phyloP scores from a whole-genome alignment of 305 asterid genomes.

The Stenogyne calaminthoides region DNA sequence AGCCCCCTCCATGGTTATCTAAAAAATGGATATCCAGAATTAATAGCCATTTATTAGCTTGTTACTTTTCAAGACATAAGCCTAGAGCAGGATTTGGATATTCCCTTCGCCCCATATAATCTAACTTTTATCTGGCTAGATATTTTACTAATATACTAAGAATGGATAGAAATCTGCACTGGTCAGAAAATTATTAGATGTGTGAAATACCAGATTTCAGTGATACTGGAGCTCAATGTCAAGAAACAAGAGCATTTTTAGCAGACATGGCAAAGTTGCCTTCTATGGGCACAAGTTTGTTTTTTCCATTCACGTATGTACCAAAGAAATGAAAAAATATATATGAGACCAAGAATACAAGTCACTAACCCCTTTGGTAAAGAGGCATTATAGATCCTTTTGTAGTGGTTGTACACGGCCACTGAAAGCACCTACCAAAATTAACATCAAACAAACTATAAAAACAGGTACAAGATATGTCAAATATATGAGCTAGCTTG shows the following conservation, averaged over 20 bases:
- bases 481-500: background rate
- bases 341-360: constrained; percentile 13
- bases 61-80: background rate
- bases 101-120: background rate
- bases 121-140: constrained; percentile 19
- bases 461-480: constrained; percentile 17
- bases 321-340: background rate
- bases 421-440: constrained; percentile 85
- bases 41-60: constrained; percentile 19
- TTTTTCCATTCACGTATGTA: constrained; percentile 13
- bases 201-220: background rate
- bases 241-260: constrained; percentile 16
- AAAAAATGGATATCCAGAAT: background rate
- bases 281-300: constrained; percentile 17
- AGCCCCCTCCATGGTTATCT: constrained; percentile 6
- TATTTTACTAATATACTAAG: background rate
- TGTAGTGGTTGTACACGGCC: constrained; percentile 93
- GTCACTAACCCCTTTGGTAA: constrained; percentile 71
- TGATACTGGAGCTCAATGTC: constrained; percentile 25
- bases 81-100: constrained; percentile 5
- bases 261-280: constrained; percentile 16
- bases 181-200: background rate
- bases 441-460: constrained; percentile 24
- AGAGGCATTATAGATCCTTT: constrained; percentile 76
- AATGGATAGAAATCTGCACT: background rate